phyloP scores from a whole-genome alignment of 192 early-diverging fungal species.

The Podila epigama region DNA sequence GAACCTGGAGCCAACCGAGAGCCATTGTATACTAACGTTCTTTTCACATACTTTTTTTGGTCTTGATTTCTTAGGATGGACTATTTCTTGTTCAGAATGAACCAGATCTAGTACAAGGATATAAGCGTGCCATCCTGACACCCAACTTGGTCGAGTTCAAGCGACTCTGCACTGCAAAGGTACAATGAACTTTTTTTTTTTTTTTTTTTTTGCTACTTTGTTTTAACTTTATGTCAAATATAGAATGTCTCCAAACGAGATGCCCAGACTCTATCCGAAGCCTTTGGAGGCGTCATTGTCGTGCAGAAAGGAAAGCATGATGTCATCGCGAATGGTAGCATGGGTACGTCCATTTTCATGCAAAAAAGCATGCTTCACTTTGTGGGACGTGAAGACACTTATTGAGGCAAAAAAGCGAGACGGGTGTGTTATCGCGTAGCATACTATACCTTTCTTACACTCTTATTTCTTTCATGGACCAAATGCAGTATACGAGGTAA shows the following conservation, averaged over 20 bases:
- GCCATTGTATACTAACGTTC: too few species aligned
- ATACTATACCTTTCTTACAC: too few species aligned
- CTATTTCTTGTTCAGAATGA: conserved; percentile 76
- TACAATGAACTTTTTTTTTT: background rate
- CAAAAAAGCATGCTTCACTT: background rate
- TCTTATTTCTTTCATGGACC: background rate
- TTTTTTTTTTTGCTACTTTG: background rate
- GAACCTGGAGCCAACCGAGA: background rate
- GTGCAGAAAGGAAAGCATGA: conserved; percentile 83
- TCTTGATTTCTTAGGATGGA: conserved; percentile 79
- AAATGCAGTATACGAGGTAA: conserved; percentile 63
- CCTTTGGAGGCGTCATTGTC: conserved; percentile 80
- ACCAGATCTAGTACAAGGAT: conserved; percentile 77
- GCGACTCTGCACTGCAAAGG: conserved; percentile 71
- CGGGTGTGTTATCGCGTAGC: background rate
- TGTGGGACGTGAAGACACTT: background rate
- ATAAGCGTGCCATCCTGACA: conserved; percentile 79
- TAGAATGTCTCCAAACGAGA: conserved; percentile 30
- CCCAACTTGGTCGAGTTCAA: conserved; percentile 90
- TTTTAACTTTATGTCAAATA: background rate
- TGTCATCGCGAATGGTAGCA: conserved; percentile 76
- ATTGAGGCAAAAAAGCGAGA: background rate
- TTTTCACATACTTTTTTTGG: background rate
- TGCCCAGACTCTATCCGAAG: conserved; percentile 40
- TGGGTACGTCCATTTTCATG: conserved; percentile 51